Evolutionary conservation across 306 rosid genomes (phyloP), one percentile per base, ranked within the genome.

Genomic region (Cyamopsis tetragonoloba): DNA sequence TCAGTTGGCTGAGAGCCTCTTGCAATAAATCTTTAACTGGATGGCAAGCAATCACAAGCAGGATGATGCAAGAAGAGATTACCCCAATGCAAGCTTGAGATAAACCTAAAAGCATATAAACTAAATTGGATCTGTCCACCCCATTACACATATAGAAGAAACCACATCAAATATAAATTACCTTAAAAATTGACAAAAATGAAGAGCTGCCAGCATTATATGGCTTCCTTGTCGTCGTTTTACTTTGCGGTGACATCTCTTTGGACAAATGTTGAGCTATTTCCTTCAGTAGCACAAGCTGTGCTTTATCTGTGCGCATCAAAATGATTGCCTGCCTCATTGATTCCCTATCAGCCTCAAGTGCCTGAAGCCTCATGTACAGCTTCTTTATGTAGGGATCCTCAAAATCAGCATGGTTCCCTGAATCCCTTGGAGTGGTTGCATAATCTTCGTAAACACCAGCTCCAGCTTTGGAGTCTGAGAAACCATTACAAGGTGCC

Each of bases 341-440:
- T 66, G 99, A 95, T 78, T 95, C 99, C 81, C 97, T 83, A 82
- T 95, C 99, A 12, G 97, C 97, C 79, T 95, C 99, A 56, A 95
- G 96, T 65, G 95, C 96, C 74, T 95, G 97, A 80, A 95, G 97
- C 83, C 99, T 90, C 88, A 72, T 68, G 74, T 85, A 88, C 62
- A 95, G 97, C 84, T 91, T 95, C 80, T 82, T 86, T 60, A 95
- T 63, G 24, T 91, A 87, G 2, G 97, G 96, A 80, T 91, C 99
- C 23, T 62, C 86, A 32, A 72, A 64, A 57, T 86, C 91, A 65
- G 82, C 64, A 27, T 75, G 84, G 81, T 72, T 70, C 64, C 74
- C 27, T 4, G 85, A 70, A 20, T 75, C 89, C 74, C 55, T 83
- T 1, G 97, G 90, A 7, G 85, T 77, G 66, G 77, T 81, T 65